Conservation (phyloP, 805 yeast genomes). For the Lipomyces lipofer region DNA sequence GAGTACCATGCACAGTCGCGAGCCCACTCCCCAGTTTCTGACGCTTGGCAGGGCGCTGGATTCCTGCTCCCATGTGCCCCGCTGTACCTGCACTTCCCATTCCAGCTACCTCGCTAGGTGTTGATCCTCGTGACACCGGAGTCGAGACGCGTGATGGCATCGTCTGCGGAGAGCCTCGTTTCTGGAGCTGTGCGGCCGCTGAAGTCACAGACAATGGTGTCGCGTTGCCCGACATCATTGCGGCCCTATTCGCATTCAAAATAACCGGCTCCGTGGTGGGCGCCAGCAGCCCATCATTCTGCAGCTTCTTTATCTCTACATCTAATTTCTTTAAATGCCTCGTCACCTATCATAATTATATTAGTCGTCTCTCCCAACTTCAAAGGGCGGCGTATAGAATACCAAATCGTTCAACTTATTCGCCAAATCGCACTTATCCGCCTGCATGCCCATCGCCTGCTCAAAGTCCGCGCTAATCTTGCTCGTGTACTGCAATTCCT, state of each 20-base stretch:
- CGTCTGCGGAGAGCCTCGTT: not conserved
- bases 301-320: conserved; percentile 71
- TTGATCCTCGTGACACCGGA: not conserved
- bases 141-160: not conserved
- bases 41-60: conserved; percentile 8
- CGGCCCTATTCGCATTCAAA: conserved; percentile 10
- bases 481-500: conserved; percentile 65
- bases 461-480: conserved; percentile 70
- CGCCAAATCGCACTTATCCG: conserved; percentile 74
- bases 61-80: conserved; percentile 3
- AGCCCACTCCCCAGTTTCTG: conserved; percentile 7
- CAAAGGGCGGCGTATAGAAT: not conserved
- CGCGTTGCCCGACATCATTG: conserved; percentile 1
- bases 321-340: conserved; percentile 75
- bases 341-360: conserved; percentile 45
- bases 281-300: conserved; percentile 77
- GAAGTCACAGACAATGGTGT: conserved; percentile 32
- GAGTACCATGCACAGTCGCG: conserved; percentile 1
- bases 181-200: conserved; percentile 17
- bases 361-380: conserved; percentile 1
- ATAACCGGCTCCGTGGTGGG: conserved; percentile 20
- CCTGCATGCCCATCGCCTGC: conserved; percentile 61
- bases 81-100: too few relatives aligned
- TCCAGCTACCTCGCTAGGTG: not conserved
- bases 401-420: conserved; percentile 66